Evolutionary conservation across 371 early-diverging fungal species (phyloP).

Genomic region (Mucor velutinosus): DNA sequence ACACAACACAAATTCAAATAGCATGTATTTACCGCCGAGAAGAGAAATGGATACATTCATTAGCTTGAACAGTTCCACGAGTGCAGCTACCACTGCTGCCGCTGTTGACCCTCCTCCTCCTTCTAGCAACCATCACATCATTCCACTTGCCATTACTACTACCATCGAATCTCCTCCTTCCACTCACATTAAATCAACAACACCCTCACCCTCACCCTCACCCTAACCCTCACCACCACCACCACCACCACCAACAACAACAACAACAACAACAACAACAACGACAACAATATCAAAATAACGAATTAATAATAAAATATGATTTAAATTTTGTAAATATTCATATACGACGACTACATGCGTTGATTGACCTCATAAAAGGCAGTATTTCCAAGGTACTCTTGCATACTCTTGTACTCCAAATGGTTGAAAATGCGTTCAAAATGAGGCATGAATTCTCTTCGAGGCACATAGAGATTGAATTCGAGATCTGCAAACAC

Average conservation of each 20-base stretch:
- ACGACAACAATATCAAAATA: background rate
- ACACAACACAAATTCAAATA: background rate
- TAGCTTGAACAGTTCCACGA: conserved; percentile 20
- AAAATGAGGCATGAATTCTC: conserved; percentile 88
- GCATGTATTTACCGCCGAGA: background rate
- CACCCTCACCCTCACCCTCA: background rate
- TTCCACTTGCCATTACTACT: conserved; percentile 8
- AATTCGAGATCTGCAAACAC: conserved; percentile 88
- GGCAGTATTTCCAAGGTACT: conserved; percentile 53
- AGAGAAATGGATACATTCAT: conserved; percentile 21
- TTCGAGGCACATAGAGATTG: conserved; percentile 75
- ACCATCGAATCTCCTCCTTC: background rate
- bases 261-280: too few species aligned
- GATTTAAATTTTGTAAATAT: background rate
- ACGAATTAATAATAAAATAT: background rate
- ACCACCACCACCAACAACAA: too few species aligned
- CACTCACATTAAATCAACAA: background rate
- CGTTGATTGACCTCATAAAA: conserved; percentile 38
- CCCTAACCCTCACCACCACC: too few species aligned
- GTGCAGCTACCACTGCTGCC: background rate
- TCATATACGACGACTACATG: conserved; percentile 1
- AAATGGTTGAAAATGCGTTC: conserved; percentile 64
- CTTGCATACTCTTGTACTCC: conserved; percentile 55
- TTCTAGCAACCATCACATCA: background rate
- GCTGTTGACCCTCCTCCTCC: background rate